Evolutionary conservation across 1,284 basidiomycete genomes (phyloP), one percentile per base, ranked within the genome.

Genomic region (Chalciporus sp.): DNA sequence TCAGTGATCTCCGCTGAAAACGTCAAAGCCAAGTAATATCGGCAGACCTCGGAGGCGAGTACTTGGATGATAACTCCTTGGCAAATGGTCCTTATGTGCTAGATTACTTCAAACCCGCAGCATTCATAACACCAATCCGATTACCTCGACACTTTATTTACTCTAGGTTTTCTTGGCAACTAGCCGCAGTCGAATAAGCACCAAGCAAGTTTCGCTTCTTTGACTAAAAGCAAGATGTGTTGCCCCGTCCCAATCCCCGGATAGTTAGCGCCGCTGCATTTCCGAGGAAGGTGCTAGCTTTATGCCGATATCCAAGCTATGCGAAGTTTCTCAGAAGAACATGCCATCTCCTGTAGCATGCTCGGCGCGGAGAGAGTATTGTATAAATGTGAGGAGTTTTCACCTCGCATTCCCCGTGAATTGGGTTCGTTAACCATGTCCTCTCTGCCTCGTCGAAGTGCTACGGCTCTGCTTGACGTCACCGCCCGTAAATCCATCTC

Each of bases 251-350:
- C 19, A 47, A 37, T 43, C 42, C 26, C 29, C 31, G 28, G 20
- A 19, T 42, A 42, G 47, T 37, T 62, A 67, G 50, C 31, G 39
- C 64, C 64, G 59, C 51, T 52, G 37, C 62, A 68, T 56, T 58
- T 17, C 66, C 62, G 66, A 54, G 20, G 45, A 42, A 23, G 26
- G 40, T 20, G 20, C n/a, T 19, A 20, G 20, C 45, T 35, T 31
- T 39, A 40, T 31, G 43, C 27, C 35, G 39, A 35, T 35, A 52
- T 51, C 42, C 40, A 33, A 42, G 26, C 52, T 23, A 10, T 20
- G 10, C 16, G n/a, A 7, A 39, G 20, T 47, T 55, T 53, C 40
- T 51, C 31, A 23, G 49, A 40, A n/a, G 19, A n/a, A 27, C 19
- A 11, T 14, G 23, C 12, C 42, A 17, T 19, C 17, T 47, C 26